Percentiles rank a stretch among this genome's conserved stretches.
These are phyloP conservation scores for Candida sithepensis DNA, from an alignment of 805 yeast genomes.

Conservation along the genomic window DNA sequence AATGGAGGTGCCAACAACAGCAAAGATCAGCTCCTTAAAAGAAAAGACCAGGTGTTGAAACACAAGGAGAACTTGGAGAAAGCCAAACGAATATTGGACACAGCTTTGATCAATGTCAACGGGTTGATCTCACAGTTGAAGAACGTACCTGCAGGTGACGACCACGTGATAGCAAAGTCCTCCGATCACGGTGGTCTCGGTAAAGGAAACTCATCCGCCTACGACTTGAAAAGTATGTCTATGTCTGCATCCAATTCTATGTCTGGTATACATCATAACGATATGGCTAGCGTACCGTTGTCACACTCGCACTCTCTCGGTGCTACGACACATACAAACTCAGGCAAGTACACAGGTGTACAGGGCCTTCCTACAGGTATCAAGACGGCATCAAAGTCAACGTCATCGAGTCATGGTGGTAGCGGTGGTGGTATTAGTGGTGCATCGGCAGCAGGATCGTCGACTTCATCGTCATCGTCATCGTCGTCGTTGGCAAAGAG, in stretches of 20 bases:
- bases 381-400: not conserved
- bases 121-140: conserved; percentile 36
- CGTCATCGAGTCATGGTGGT: too few species aligned
- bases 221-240: too few species aligned
- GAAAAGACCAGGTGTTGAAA: conserved; percentile 36
- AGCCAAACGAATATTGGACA: conserved; percentile 39
- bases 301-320: too few species aligned
- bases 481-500: conserved; percentile 5
- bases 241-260: not conserved
- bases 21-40: conserved; percentile 27
- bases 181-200: not conserved
- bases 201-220: not conserved
- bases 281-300: too few species aligned
- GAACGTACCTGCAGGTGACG: not conserved
- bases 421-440: too few species aligned
- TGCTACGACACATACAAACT: too few species aligned
- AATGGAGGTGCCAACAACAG: not conserved
- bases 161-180: too few species aligned
- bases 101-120: conserved; percentile 43
- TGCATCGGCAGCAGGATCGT: not conserved
- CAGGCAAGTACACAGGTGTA: too few species aligned
- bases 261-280: not conserved
- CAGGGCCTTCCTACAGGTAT: too few species aligned
- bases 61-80: conserved; percentile 60
- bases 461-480: not conserved